Evolutionary conservation across 140 eudicot genomes (phyloP).

Genomic region (Senecio squalidus): DNA sequence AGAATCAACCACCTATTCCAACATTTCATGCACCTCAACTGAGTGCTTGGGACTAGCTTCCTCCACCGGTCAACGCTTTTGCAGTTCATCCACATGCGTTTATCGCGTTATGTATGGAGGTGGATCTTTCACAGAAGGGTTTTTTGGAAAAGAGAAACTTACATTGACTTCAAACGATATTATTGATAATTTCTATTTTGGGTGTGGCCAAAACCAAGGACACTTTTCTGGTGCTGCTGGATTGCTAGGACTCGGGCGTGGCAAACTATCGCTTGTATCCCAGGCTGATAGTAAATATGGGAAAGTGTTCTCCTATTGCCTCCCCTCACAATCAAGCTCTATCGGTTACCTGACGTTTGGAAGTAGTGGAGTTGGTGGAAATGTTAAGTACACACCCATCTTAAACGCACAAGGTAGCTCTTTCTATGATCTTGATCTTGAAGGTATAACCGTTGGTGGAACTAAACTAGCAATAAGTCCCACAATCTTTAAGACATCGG

Average conservation of each 20-base stretch:
- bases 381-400: slow-evolving; percentile 37
- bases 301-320: slow-evolving; percentile 67
- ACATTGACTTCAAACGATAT: slow-evolving; percentile 38
- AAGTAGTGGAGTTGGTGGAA: slow-evolving; percentile 1
- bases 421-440: slow-evolving; percentile 43
- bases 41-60: slow-evolving; percentile 42
- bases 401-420: slow-evolving; percentile 23
- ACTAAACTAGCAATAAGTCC: slow-evolving; percentile 35
- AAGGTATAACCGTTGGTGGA: slow-evolving; percentile 44
- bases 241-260: slow-evolving; percentile 61
- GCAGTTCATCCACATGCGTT: slow-evolving; percentile 52
- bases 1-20: slow-evolving; percentile 47
- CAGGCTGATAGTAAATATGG: slow-evolving; percentile 52
- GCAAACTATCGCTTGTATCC: slow-evolving; percentile 46
- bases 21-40: slow-evolving; percentile 52
- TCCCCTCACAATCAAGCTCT: slow-evolving; percentile 51
- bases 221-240: slow-evolving; percentile 55
- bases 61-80: slow-evolving; percentile 60
- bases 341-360: slow-evolving; percentile 63
- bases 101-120: slow-evolving; percentile 77
- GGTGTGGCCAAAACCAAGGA: slow-evolving; percentile 84
- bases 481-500: slow-evolving; percentile 39
- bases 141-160: slow-evolving; percentile 51
- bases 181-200: slow-evolving; percentile 37
- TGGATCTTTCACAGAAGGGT: slow-evolving; percentile 60